These are phyloP conservation scores for Acanthamoeba triangularis DNA, from an alignment of 208 protist genomes.

Conservation along the genomic window DNA sequence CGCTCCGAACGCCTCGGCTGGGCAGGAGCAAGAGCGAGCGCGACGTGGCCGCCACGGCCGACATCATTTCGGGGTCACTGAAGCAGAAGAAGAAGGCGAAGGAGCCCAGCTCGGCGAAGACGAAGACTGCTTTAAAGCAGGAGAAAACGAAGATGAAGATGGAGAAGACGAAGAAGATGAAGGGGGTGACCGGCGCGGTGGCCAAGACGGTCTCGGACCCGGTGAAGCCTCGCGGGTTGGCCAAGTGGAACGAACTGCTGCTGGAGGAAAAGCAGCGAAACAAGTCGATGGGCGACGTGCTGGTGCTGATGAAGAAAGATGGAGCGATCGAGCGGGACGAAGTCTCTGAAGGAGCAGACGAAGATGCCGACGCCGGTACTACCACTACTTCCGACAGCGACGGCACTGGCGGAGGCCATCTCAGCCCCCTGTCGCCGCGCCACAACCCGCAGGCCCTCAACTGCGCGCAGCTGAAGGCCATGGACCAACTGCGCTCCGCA, in stretches of 20 bases:
- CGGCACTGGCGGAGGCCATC: too few species aligned
- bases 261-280: neutral
- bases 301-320: neutral
- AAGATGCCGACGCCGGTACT: too few species aligned
- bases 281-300: neutral
- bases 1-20: neutral
- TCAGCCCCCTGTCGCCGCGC: neutral
- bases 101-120: too few species aligned
- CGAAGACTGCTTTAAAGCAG: too few species aligned
- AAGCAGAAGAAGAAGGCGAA: too few species aligned
- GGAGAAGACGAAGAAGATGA: too few species aligned
- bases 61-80: neutral
- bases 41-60: neutral
- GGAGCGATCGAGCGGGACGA: neutral
- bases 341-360: too few species aligned
- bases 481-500: neutral
- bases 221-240: neutral
- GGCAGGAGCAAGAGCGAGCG: neutral
- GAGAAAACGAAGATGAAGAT: too few species aligned
- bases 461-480: neutral
- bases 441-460: neutral
- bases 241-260: neutral
- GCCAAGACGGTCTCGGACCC: neutral
- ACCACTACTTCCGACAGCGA: too few species aligned
- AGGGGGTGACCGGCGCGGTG: too few species aligned